Percentiles rank a stretch among this genome's conserved stretches.
phyloP scores from a whole-genome alignment of 1,139 yeast genomes.

The Nakaseomyces glabratus region DNA sequence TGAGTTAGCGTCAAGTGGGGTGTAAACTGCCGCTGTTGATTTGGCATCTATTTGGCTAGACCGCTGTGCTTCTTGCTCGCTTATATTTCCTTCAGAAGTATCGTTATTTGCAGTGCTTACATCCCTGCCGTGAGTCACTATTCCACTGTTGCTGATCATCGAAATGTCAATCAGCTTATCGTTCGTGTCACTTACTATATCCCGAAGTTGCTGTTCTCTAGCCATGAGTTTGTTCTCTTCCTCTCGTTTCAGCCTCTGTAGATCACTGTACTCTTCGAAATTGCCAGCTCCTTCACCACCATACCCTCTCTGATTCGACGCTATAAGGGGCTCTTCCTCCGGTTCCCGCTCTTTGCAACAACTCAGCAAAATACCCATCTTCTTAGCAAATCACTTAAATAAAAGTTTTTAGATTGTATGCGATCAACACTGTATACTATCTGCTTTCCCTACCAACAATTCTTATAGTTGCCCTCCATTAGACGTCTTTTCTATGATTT shows the following conservation, averaged over 20 bases:
- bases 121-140: conserved; percentile 21
- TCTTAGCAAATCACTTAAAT: no score
- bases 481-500: no score
- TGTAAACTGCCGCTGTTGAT: no score
- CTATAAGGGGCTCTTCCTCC: conserved; percentile 22
- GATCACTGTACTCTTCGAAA: conserved; percentile 10
- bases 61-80: background rate
- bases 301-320: conserved; percentile 30
- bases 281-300: conserved; percentile 16
- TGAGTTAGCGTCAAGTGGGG: conserved; percentile 1
- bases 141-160: conserved; percentile 31
- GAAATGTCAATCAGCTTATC: conserved; percentile 32
- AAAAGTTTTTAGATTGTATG: no score
- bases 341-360: conserved; percentile 11
- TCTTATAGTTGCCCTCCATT: no score
- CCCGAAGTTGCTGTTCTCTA: conserved; percentile 32
- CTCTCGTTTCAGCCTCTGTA: conserved; percentile 14
- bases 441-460: no score
- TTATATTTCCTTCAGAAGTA: background rate
- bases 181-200: conserved; percentile 34
- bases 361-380: conserved; percentile 12
- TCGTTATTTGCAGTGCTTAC: background rate
- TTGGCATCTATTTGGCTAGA: no score
- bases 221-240: conserved; percentile 25
- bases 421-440: no score